Base-by-base conservation (phyloP, 1,139 yeast genomes). In the Saccharomyces hybrid region DNA sequence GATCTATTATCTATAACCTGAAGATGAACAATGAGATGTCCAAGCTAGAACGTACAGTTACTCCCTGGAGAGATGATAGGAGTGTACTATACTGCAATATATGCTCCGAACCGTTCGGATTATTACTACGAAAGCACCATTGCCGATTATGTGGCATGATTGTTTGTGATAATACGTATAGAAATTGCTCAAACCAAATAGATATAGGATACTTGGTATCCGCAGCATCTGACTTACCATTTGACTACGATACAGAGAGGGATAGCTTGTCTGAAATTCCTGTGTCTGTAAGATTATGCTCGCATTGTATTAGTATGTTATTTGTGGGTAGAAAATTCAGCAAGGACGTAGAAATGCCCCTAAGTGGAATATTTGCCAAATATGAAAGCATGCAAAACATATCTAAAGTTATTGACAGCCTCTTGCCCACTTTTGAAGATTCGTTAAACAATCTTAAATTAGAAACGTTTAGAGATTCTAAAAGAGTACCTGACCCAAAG, bases 131-230 rank as follows among this genome's bases (percentile, higher is more conserved):
- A 55, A 89, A 88, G 62, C 98, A 93, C 66, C 97, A 89, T 66
- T 89, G 97, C 67, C 74, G 96, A 34, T 69, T 88, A 34, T 93
- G 98, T 73, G 98, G 98, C 0, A 67, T 71, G 32, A 80, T 87
- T 1, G 90, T 89, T 0, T 91, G 98, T 72, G 95, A 87, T 44
- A 86, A 84, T 63, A 65, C 78, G 0, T 63, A 63, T 1, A 75
- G 78, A 0, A 79, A 76, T 5, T 91, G 98, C 68, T 88, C 97
- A 0, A 80, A 84, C 63, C 80, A 83, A 56, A 84, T 88, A 0
- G 89, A 91, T 0, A 63, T 86, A 1, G 62, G 79, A 42, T 75
- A 76, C 2, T 74, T 57, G 27, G 49, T 57, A 6, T 58, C 60
- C 41, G 67, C 73, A 0, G 64, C 70, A 2, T 50, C 55, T 5